Evolutionary conservation across 257 asterid species (phyloP), one percentile per base, ranked within the genome.

Genomic region (Solanum sitiens): DNA sequence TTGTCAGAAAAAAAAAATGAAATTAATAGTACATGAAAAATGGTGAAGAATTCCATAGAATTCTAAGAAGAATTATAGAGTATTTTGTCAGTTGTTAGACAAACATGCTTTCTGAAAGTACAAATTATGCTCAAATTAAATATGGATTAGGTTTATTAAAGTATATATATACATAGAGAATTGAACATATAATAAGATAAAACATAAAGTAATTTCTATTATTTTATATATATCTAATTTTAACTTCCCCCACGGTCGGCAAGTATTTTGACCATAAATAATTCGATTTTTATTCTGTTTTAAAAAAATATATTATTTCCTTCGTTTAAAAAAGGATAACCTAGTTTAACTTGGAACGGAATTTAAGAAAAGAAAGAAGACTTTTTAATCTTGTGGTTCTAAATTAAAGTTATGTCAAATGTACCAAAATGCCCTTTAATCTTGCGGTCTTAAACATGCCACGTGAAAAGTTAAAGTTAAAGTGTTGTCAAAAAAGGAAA

Each of bases 271-370:
- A 53, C 63, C 63, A 18, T 6, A 8, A 53, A 53, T 6, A 21
- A 7, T 18, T 9, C 2, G 2, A 16, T 6, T 53, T 53, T 53
- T 53, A 53, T 4, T 53, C 23, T 3, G 10, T 53, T 53, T 53
- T 0, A 16, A 53, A 53, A 53, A 44, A 18, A 1, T 6, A 50
- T 14, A 53, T 16, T 37, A 35, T 35, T 35, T 1, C 5, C 7
- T 35, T 1, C 7, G 0, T 35, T 35, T 5, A 0, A 35, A 4
- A 5, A 35, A 35, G 1, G 5, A 5, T 35, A 5, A 35, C 7
- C 5, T 35, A 0, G 5, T 35, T 35, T 35, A 35, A 35, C 5
- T 4, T 35, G 1, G 1, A 0, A 35, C 0, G 1, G 5, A 35
- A 1, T 35, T 35, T 35, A 5, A 35, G 5, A 35, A 5, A 4